These are phyloP conservation scores for Pelargonium nanum DNA, from an alignment of 345 rosid genomes.

Conservation along the genomic window DNA sequence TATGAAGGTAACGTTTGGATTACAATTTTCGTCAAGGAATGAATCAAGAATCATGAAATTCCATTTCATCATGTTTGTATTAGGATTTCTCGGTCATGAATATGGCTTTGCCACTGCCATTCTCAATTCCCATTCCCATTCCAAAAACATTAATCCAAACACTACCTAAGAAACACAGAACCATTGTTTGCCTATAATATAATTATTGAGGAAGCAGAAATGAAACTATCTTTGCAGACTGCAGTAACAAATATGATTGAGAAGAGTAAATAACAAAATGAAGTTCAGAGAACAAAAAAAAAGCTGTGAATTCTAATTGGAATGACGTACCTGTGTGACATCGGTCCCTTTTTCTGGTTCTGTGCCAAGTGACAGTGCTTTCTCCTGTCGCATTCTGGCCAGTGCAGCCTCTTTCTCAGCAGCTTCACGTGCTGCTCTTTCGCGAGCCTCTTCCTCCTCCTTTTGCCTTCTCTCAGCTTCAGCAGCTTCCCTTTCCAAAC, in stretches of 20 bases:
- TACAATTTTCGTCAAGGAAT: no score
- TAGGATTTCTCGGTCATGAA: no score
- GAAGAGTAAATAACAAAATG: neutral
- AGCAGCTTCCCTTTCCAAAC: conserved; percentile 75
- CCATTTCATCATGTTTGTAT: no score
- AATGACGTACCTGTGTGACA: conserved; percentile 65
- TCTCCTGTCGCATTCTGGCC: conserved; percentile 73
- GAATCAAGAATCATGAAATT: no score
- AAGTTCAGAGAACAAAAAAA: no score
- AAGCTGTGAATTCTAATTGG: neutral
- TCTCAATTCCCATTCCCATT: no score
- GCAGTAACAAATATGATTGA: neutral
- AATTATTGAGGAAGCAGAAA: no score
- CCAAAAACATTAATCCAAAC: no score
- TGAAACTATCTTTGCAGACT: no score
- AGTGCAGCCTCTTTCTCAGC: conserved; percentile 75
- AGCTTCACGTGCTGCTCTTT: conserved; percentile 76
- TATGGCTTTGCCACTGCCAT: no score
- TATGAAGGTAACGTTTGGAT: no score
- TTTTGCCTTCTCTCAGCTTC: conserved; percentile 78
- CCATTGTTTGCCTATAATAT: neutral
- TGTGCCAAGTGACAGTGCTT: conserved; percentile 68
- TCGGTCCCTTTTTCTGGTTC: conserved; percentile 90
- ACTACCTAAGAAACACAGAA: no score
- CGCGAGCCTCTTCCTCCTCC: conserved; percentile 88